A percentile compares a stretch with the other conserved stretches of the same genome.
phyloP scores from a whole-genome alignment of 225 moss, liverwort and hornwort species.

The Marchantia paleacea region DNA sequence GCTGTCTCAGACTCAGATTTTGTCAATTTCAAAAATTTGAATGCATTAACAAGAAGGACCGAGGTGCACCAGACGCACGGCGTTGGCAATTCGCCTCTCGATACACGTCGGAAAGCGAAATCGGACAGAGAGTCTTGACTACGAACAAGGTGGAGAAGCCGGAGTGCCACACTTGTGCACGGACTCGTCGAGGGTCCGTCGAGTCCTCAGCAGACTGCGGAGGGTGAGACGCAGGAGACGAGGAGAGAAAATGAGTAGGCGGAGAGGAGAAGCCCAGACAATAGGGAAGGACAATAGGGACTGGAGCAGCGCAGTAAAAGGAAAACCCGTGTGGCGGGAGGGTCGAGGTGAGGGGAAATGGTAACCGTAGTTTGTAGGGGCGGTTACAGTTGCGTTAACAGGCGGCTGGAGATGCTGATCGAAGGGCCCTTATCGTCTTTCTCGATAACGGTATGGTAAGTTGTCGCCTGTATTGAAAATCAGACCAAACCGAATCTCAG shows the following conservation, averaged over 20 bases:
- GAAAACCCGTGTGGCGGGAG: neutral
- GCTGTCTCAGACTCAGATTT: neutral
- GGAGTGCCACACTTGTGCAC: neutral
- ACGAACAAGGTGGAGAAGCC: neutral
- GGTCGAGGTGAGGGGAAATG: neutral
- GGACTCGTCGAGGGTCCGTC: neutral
- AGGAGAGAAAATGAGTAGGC: neutral
- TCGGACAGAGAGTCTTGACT: no score
- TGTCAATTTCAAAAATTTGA: neutral
- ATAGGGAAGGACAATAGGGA: neutral
- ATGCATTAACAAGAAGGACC: neutral
- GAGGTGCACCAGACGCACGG: neutral
- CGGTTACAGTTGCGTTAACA: neutral
- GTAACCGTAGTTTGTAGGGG: conserved; percentile 5
- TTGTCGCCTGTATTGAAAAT: neutral
- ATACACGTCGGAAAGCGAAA: no score
- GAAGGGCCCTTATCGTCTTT: neutral
- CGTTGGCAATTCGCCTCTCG: neutral
- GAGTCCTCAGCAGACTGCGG: neutral
- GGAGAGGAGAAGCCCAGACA: neutral
- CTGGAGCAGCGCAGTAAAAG: neutral
- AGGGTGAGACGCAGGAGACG: no score
- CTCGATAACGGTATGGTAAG: conserved; percentile 15
- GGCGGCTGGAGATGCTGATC: neutral
- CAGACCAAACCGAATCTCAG: no score